Evolutionary conservation across 768 basidiomycete genomes (phyloP), one percentile per base, ranked within the genome.

Genomic region (Lyophyllum shimeji): DNA sequence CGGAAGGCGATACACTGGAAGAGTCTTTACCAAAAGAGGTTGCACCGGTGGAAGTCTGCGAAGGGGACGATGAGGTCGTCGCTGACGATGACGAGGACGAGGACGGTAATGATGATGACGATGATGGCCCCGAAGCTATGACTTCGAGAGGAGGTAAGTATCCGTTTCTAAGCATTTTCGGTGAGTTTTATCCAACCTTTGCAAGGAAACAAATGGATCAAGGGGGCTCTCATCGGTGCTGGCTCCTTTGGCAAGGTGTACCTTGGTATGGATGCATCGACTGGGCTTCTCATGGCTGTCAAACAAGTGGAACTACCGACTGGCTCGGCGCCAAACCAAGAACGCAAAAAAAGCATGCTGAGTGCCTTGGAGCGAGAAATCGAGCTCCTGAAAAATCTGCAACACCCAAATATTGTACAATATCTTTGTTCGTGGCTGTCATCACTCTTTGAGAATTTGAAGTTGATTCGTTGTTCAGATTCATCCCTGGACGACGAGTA

Each of bases 401-500:
- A 96, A 60, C 95, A 98, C 67, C 87, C 87, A 56, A 96, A 98
- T 67, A 98, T 99, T 57, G 97, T 99, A 21, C 96, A 98, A 74
- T 99, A 99, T 65, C 88, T 96, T 53, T 93, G 95, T 97, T 63
- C 56, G 91, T 77, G 15, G 15, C 11, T 15, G 44, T 34, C 31
- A 27, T 60, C 31, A 45, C 40, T 40, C n/a, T 53, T 31, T 40
- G 7, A 34, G 21, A 56, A 56, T 6, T 37, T 45, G 21, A 13
- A 39, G 52, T 47, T 57, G 20, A 63, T 20, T 23, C 42, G n/a
- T 31, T 50, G 20, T 31, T 46, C 37, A 98, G 97, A 98, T 69
- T 99, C 97, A 0, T 94, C 94, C 2, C 82, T 92, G 46, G 97
- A 98, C 63, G 89, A 89, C 27, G 87, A 90, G 45, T 87, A 82